Conservation (phyloP, 768 basidiomycete species). For the Tephrocybe sp. region DNA sequence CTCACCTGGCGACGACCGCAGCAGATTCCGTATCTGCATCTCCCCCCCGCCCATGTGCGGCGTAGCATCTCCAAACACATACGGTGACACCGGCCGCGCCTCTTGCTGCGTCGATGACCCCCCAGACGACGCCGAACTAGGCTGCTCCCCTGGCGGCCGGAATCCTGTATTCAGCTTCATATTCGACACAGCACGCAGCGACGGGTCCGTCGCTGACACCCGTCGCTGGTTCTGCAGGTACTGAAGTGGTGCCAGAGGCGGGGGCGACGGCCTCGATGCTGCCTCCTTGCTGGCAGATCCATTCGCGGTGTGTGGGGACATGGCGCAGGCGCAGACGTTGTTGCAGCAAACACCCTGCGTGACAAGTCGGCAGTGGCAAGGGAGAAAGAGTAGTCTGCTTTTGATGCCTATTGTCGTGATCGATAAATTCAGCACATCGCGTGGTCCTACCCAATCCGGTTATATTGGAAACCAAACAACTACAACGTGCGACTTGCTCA, state of each 20-base stretch:
- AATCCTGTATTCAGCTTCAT: constrained; percentile 26
- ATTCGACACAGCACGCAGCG: constrained; percentile 60
- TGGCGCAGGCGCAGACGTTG: constrained; percentile 9
- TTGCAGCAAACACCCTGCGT: background rate
- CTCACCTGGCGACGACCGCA: constrained; percentile 55
- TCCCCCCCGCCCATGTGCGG: constrained; percentile 30
- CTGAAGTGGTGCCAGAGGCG: constrained; percentile 74
- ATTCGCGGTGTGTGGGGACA: constrained; percentile 17
- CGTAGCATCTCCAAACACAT: constrained; percentile 70
- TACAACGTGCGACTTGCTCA: constrained; percentile 25
- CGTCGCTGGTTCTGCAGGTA: constrained; percentile 79
- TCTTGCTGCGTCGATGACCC: constrained; percentile 29
- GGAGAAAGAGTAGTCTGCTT: background rate
- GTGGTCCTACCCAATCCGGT: constrained; percentile 35
- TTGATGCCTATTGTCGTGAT: constrained; percentile 16
- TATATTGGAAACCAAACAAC: constrained; percentile 37
- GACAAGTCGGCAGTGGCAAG: constrained; percentile 8
- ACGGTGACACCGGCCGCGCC: constrained; percentile 64
- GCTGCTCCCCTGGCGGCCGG: constrained; percentile 24
- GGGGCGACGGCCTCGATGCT: constrained; percentile 46
- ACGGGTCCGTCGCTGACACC: constrained; percentile 83
- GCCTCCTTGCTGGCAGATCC: constrained; percentile 28
- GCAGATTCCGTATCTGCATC: constrained; percentile 56
- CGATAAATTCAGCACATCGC: constrained; percentile 30
- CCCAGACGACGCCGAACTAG: constrained; percentile 23